These are phyloP conservation scores for Aspergillus bridgeri DNA, from an alignment of 495 filamentous ascomycete species.

Conservation along the genomic window DNA sequence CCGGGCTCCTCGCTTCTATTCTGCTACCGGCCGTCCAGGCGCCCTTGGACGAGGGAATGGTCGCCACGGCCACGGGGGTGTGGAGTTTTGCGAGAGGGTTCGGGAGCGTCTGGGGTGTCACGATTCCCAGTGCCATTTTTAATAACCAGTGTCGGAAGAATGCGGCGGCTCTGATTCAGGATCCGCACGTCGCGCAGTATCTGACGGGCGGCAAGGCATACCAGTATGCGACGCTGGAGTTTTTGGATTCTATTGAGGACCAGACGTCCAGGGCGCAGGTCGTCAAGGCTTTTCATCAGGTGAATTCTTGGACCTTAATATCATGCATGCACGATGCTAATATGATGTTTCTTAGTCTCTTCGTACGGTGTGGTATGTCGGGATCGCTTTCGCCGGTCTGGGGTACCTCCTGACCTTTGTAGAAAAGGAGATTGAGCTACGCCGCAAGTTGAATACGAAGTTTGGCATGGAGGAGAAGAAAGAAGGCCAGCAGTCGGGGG, in stretches of 20 bases:
- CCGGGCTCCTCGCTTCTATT: slow-evolving; percentile 24
- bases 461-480: background rate
- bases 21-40: slow-evolving; percentile 39
- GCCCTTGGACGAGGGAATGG: background rate
- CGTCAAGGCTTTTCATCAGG: background rate
- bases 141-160: background rate
- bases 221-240: background rate
- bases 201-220: background rate
- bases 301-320: background rate
- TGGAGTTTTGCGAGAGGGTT: background rate
- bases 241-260: background rate
- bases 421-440: background rate
- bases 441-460: background rate
- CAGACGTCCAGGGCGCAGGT: background rate
- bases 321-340: background rate
- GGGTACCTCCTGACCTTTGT: background rate
- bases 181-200: background rate
- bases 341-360: background rate
- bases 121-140: background rate
- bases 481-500: too few relatives aligned
- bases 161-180: background rate
- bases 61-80: background rate
- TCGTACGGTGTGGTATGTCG: background rate
- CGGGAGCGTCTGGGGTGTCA: background rate
- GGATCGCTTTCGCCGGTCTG: background rate